A percentile compares a stretch with the other conserved stretches of the same genome.
phyloP scores from a whole-genome alignment of 495 filamentous ascomycete species.

The Polyplosphaeria fusca region DNA sequence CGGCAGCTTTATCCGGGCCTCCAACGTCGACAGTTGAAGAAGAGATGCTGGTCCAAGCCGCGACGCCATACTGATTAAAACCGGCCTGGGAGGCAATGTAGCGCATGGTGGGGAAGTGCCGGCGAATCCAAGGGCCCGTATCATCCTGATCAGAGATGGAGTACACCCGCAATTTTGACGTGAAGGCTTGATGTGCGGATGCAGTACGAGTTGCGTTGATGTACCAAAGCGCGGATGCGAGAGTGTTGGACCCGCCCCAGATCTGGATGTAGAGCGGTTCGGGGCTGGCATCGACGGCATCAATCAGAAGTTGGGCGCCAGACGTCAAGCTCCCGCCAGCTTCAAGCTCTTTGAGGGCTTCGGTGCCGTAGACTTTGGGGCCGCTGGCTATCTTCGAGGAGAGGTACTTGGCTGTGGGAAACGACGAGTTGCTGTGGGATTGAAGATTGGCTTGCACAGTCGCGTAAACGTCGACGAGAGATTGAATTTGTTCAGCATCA shows the following conservation, averaged over 20 bases:
- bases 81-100: neutral
- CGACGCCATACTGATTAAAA: constrained; percentile 5
- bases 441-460: constrained; percentile 18
- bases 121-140: constrained; percentile 1
- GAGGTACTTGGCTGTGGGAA: constrained; percentile 24
- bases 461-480: constrained; percentile 15
- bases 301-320: constrained; percentile 5
- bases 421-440: constrained; percentile 15
- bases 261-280: constrained; percentile 11
- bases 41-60: constrained; percentile 8
- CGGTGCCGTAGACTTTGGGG: constrained; percentile 16
- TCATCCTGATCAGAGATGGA: constrained; percentile 15
- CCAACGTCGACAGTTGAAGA: neutral
- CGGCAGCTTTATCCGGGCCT: neutral
- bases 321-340: neutral
- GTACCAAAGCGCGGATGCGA: constrained; percentile 7
- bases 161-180: constrained; percentile 9
- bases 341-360: constrained; percentile 12
- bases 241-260: constrained; percentile 10
- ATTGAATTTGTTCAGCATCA: constrained; percentile 22
- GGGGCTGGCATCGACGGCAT: constrained; percentile 3
- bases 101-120: constrained; percentile 6
- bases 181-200: too few relatives aligned
- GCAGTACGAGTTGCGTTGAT: too few relatives aligned
- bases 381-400: constrained; percentile 13